Conservation (phyloP, 495 filamentous ascomycete species). For the Talaromyces stipitatus region DNA sequence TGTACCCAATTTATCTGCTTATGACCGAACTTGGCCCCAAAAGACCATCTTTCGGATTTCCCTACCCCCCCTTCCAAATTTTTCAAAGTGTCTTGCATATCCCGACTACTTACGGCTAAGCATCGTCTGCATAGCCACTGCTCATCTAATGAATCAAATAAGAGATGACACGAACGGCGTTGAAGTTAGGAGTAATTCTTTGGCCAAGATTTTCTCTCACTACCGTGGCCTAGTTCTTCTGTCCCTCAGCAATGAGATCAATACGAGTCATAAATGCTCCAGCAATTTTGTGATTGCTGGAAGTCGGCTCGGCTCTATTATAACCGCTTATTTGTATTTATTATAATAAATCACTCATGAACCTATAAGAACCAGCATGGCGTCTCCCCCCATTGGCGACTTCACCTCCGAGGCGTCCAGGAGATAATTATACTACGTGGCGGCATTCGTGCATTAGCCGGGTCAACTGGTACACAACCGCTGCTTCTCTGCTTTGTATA, state of each 20-base stretch:
- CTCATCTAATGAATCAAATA: slow-evolving; percentile 24
- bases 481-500: slow-evolving; percentile 16
- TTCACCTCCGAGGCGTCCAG: slow-evolving; percentile 20
- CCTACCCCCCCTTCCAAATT: slow-evolving; percentile 3
- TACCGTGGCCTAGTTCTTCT: slow-evolving; percentile 25
- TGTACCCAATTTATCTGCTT: slow-evolving; percentile 18
- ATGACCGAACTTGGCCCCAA: slow-evolving; percentile 19
- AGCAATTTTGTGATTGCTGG: slow-evolving; percentile 17
- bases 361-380: slow-evolving; percentile 26
- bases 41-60: slow-evolving; percentile 19
- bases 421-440: slow-evolving; percentile 21
- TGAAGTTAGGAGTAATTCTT: not conserved
- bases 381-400: slow-evolving; percentile 20
- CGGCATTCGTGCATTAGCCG: slow-evolving; percentile 10
- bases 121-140: slow-evolving; percentile 25
- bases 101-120: slow-evolving; percentile 19
- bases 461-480: slow-evolving; percentile 10
- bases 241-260: slow-evolving; percentile 21
- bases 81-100: slow-evolving; percentile 6
- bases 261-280: slow-evolving; percentile 7
- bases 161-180: slow-evolving; percentile 1
- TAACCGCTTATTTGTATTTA: no score
- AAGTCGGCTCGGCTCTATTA: no score
- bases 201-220: slow-evolving; percentile 18
- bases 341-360: no score